Evolutionary conservation across 495 filamentous ascomycete genomes (phyloP).

Genomic region (Penicillium dipodomyicola): DNA sequence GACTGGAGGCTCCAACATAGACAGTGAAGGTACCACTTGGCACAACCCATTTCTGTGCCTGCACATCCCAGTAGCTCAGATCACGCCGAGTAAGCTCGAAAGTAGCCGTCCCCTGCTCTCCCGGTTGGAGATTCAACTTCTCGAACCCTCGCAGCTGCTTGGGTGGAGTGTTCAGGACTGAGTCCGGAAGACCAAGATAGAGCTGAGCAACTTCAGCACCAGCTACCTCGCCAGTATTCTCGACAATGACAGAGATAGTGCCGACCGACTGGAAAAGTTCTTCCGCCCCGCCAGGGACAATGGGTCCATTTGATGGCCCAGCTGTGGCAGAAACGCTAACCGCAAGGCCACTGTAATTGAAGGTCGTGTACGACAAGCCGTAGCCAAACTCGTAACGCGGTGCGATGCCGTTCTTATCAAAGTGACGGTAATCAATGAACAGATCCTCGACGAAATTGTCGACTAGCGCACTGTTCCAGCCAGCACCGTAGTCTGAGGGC

Average conservation of each 20-base stretch:
- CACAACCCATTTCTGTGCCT: conserved; percentile 63
- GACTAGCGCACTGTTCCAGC: conserved; percentile 50
- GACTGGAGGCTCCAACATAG: conserved; percentile 58
- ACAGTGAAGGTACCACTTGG: conserved; percentile 37
- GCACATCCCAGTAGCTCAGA: conserved; percentile 64
- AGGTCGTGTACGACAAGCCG: conserved; percentile 65
- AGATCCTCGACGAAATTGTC: conserved; percentile 61
- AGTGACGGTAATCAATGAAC: conserved; percentile 67
- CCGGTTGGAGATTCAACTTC: conserved; percentile 49
- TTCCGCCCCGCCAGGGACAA: conserved; percentile 55
- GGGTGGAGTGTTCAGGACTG: conserved; percentile 22
- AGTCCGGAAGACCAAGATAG: conserved; percentile 57
- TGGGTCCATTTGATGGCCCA: conserved; percentile 35
- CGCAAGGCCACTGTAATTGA: conserved; percentile 48
- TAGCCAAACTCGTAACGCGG: conserved; percentile 68
- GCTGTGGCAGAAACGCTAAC: conserved; percentile 31
- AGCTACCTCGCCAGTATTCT: conserved; percentile 50
- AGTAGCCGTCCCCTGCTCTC: conserved; percentile 40
- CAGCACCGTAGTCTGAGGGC: conserved; percentile 62
- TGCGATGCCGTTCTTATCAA: conserved; percentile 57
- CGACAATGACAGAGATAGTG: conserved; percentile 42
- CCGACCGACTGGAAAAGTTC: conserved; percentile 58
- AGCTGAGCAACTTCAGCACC: conserved; percentile 63
- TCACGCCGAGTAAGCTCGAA: conserved; percentile 62
- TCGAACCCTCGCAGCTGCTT: conserved; percentile 59